Evolutionary conservation across 2,329 filamentous ascomycete genomes (phyloP).

Genomic region (Ceratocystis huliohia): DNA sequence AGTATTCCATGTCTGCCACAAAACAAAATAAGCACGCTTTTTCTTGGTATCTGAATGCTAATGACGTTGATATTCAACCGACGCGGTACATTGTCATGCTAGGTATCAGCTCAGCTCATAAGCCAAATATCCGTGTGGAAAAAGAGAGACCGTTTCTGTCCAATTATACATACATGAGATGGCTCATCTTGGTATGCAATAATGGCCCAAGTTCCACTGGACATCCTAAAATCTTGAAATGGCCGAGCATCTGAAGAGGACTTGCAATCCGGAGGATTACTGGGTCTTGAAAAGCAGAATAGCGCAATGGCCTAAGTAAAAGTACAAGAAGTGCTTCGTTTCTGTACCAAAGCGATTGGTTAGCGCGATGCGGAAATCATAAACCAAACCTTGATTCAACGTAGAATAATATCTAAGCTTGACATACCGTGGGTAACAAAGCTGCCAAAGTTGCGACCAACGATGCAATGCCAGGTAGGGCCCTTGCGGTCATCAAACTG

Average conservation of each 20-base stretch:
- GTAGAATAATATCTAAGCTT: not conserved
- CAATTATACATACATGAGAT: too few species aligned
- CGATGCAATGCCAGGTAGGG: conserved; percentile 98
- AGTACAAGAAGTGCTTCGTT: conserved; percentile 99
- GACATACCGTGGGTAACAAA: conserved; percentile 88
- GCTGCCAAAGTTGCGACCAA: conserved; percentile 95
- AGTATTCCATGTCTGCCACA: too few species aligned
- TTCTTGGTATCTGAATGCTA: too few species aligned
- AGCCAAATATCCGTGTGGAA: too few species aligned
- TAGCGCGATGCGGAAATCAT: not conserved
- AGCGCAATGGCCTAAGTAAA: conserved; percentile 96
- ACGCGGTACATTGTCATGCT: too few species aligned
- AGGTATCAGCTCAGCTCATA: too few species aligned
- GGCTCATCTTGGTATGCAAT: too few species aligned
- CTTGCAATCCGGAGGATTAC: conserved; percentile 36
- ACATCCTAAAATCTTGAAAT: not conserved
- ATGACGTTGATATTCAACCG: too few species aligned
- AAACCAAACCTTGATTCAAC: not conserved
- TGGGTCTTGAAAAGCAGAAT: conserved; percentile 99
- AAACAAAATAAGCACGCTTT: too few species aligned
- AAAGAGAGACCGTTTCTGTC: too few species aligned
- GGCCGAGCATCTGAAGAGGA: not conserved
- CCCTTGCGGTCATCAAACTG: conserved; percentile 96
- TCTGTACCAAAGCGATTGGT: conserved; percentile 42
- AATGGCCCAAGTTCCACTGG: too few species aligned